Evolutionary conservation across 257 asterid species (phyloP).

Genomic region (Solanum piurae): DNA sequence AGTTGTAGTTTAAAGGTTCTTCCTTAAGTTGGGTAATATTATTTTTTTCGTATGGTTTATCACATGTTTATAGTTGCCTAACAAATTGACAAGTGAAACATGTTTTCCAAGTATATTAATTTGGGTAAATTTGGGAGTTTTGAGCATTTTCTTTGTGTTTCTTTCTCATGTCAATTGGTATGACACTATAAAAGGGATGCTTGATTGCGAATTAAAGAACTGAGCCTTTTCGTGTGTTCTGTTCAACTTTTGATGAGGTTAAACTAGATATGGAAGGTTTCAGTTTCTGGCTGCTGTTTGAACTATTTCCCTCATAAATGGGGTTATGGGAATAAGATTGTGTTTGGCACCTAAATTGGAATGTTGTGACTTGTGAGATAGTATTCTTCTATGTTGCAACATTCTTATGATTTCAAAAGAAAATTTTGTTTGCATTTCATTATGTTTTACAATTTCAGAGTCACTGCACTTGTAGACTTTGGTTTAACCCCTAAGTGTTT

Average conservation of each 20-base stretch:
- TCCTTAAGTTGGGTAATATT: background rate
- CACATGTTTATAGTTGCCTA: background rate
- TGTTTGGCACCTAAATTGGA: background rate
- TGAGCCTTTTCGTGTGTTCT: background rate
- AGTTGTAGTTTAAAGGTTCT: background rate
- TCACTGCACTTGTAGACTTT: background rate
- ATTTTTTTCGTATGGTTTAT: background rate
- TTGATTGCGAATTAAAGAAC: background rate
- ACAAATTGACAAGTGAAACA: background rate
- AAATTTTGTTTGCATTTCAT: background rate
- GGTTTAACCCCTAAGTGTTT: background rate
- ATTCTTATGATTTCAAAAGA: background rate
- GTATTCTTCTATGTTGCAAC: background rate
- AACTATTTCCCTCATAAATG: background rate
- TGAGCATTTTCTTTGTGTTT: background rate
- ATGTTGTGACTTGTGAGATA: background rate
- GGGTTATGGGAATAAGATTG: background rate
- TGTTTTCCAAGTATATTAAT: background rate
- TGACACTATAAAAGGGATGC: background rate
- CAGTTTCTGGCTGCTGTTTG: background rate
- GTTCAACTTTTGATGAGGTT: background rate
- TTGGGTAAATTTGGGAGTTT: background rate
- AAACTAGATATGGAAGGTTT: background rate
- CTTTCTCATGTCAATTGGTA: background rate
- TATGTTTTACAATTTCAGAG: background rate